Conservation (phyloP, 208 protist genomes). For the Trypanosoma avium region DNA sequence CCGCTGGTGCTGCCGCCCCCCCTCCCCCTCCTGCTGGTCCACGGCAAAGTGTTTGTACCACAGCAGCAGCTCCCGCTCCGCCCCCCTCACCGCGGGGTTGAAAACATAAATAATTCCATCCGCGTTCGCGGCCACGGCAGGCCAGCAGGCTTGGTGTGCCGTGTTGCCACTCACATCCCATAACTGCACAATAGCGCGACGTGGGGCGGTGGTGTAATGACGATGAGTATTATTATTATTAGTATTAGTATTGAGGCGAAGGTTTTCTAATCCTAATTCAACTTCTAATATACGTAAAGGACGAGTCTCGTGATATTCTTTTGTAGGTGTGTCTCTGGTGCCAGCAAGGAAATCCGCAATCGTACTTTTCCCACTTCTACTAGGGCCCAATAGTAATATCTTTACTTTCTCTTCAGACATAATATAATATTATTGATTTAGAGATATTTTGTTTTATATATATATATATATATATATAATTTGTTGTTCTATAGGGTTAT, state of each 20-base stretch:
- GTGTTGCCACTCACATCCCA: slow-evolving; percentile 88
- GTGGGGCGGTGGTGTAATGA: slow-evolving; percentile 36
- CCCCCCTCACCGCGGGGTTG: slow-evolving; percentile 69
- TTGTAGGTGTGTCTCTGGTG: slow-evolving; percentile 73
- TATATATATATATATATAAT: slow-evolving; percentile 5
- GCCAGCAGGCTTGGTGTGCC: slow-evolving; percentile 87
- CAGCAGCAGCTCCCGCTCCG: slow-evolving; percentile 81
- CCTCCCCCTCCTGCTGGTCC: slow-evolving; percentile 67
- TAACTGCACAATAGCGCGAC: slow-evolving; percentile 67
- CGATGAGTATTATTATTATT: too few relatives aligned
- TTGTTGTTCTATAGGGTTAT: neutral
- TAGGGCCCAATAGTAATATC: slow-evolving; percentile 78
- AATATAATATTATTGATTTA: slow-evolving; percentile 3
- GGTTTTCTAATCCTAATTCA: slow-evolving; percentile 71
- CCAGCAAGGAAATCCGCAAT: slow-evolving; percentile 82
- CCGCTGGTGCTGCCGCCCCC: slow-evolving; percentile 47
- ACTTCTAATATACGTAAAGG: slow-evolving; percentile 90
- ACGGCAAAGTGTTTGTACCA: slow-evolving; percentile 91
- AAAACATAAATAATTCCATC: slow-evolving; percentile 91
- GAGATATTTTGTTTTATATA: neutral
- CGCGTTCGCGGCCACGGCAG: slow-evolving; percentile 65
- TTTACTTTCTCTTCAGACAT: slow-evolving; percentile 79
- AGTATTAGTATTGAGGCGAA: slow-evolving; percentile 31
- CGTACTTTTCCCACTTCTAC: slow-evolving; percentile 83
- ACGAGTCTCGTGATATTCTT: slow-evolving; percentile 82